Percentiles rank a stretch among this genome's conserved stretches.
Evolutionary conservation across 2,329 filamentous ascomycete species (phyloP).

Genomic region (Penicillium sp.): DNA sequence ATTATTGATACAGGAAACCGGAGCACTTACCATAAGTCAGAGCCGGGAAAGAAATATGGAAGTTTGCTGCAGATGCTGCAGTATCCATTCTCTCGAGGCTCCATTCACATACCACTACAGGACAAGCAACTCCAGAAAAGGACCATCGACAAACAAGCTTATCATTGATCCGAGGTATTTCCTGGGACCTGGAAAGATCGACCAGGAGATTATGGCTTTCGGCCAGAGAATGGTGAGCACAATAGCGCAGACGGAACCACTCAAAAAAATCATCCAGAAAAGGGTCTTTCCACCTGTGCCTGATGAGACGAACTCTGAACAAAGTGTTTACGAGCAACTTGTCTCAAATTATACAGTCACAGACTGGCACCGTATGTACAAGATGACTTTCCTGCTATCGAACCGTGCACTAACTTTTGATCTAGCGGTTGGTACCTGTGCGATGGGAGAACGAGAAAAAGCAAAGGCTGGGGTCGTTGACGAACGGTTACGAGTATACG

Average conservation of each 20-base stretch:
- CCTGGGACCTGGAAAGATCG: slow-evolving; percentile 47
- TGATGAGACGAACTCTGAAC: slow-evolving; percentile 5
- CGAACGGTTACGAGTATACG: slow-evolving; percentile 38
- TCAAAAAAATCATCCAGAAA: slow-evolving; percentile 39
- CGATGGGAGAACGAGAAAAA: slow-evolving; percentile 41
- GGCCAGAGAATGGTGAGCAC: slow-evolving; percentile 44
- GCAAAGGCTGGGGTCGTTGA: slow-evolving; percentile 38
- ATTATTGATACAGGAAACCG: slow-evolving; percentile 54
- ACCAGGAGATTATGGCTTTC: slow-evolving; percentile 48
- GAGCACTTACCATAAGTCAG: slow-evolving; percentile 41
- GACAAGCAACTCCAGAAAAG: neutral
- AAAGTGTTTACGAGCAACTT: slow-evolving; percentile 8
- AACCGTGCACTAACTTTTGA: neutral
- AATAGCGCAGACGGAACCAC: slow-evolving; percentile 41
- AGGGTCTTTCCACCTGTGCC: slow-evolving; percentile 34
- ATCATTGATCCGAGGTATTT: slow-evolving; percentile 50
- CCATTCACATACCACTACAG: slow-evolving; percentile 46
- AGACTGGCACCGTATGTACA: slow-evolving; percentile 24
- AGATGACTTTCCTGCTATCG: neutral
- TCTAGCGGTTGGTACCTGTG: slow-evolving; percentile 40
- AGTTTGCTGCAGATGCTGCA: slow-evolving; percentile 55
- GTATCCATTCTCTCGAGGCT: slow-evolving; percentile 54
- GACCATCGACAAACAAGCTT: slow-evolving; percentile 31
- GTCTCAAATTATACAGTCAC: slow-evolving; percentile 22
- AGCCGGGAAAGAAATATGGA: slow-evolving; percentile 47